Conservation (phyloP, 2,329 filamentous ascomycete species). For the Phaeomoniella chlamydospora region DNA sequence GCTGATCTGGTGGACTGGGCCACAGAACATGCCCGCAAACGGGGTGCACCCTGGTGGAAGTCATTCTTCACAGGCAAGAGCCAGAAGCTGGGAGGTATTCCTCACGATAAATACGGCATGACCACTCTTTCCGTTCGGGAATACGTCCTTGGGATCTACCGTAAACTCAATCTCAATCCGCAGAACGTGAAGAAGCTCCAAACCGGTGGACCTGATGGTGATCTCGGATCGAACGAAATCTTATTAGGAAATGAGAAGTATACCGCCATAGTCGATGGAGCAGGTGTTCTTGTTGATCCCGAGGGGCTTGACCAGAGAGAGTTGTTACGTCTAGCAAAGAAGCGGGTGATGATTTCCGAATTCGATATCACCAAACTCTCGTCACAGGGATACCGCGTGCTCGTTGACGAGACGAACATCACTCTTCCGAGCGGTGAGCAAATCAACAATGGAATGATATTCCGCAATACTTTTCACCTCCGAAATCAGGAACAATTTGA, state of each 20-base stretch:
- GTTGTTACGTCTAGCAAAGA: constrained; percentile 69
- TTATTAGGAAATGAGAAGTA: constrained; percentile 93
- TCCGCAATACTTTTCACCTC: constrained; percentile 96
- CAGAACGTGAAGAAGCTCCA: constrained; percentile 82
- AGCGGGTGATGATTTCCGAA: constrained; percentile 75
- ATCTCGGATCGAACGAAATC: constrained; percentile 96
- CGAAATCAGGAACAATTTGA: constrained; percentile 66
- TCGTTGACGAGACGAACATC: constrained; percentile 82
- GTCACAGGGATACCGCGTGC: constrained; percentile 72
- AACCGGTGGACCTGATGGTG: constrained; percentile 91
- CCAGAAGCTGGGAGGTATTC: constrained; percentile 87
- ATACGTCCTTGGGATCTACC: constrained; percentile 92
- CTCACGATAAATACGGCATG: constrained; percentile 94
- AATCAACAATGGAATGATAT: constrained; percentile 78
- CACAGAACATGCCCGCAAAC: constrained; percentile 77
- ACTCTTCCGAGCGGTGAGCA: constrained; percentile 78
- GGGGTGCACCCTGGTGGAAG: constrained; percentile 97
- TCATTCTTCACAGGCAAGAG: constrained; percentile 99
- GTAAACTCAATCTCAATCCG: constrained; percentile 83
- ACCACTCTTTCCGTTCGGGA: constrained; percentile 92
- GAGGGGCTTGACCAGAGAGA: constrained; percentile 77
- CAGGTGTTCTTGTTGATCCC: constrained; percentile 86
- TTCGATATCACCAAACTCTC: constrained; percentile 81
- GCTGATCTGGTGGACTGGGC: constrained; percentile 96
- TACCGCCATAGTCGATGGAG: constrained; percentile 86